These are phyloP conservation scores for Aegilops tauschii DNA, from an alignment of 176 grass and related monocot species.

Conservation along the genomic window DNA sequence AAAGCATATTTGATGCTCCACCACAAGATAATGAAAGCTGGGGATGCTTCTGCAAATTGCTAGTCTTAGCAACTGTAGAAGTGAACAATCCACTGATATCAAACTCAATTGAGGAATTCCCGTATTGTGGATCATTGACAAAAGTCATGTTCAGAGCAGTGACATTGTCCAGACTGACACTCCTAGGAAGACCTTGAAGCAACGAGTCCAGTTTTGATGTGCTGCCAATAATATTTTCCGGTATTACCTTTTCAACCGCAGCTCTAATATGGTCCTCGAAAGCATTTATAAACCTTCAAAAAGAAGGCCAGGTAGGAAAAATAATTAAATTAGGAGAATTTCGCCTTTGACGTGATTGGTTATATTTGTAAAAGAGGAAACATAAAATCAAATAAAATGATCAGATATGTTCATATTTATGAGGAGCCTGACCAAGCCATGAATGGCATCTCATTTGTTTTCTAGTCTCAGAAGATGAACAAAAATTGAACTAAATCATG, in stretches of 20 bases:
- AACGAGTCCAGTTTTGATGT: constrained; percentile 73
- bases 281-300: constrained; percentile 88
- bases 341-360: constrained; percentile 11
- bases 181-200: constrained; percentile 73
- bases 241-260: constrained; percentile 81
- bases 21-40: constrained; percentile 62
- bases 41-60: constrained; percentile 42
- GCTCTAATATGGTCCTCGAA: constrained; percentile 82
- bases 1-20: constrained; percentile 73
- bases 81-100: constrained; percentile 79
- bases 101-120: constrained; percentile 79
- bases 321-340: background rate
- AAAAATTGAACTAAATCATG: background rate
- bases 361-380: background rate
- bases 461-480: background rate
- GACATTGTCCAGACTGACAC: constrained; percentile 53
- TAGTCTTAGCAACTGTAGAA: constrained; percentile 38
- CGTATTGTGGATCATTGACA: constrained; percentile 57
- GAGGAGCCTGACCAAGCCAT: background rate
- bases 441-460: background rate
- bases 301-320: constrained; percentile 23
- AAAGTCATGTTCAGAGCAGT: constrained; percentile 84
- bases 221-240: constrained; percentile 66
- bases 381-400: background rate
- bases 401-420: constrained; percentile 6